Conservation (phyloP, 768 basidiomycete genomes). For the Phylloporus sp. region DNA sequence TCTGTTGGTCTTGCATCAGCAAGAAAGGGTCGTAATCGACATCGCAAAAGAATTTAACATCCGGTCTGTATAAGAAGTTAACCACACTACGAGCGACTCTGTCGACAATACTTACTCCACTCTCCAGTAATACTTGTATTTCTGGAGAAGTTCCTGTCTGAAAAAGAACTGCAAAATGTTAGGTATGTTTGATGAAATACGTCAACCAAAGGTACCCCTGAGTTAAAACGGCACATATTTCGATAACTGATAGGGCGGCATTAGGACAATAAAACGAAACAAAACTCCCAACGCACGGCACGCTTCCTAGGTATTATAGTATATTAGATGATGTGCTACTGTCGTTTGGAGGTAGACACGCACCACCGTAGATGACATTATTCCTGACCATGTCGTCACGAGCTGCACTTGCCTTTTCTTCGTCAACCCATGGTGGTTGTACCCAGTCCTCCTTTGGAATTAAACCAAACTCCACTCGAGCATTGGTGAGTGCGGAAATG, state of each 20-base stretch:
- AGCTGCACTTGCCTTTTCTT: conserved; percentile 52
- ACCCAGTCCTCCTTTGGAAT: conserved; percentile 71
- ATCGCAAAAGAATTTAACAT: conserved; percentile 80
- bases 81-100: conserved; percentile 6
- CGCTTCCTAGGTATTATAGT: conserved; percentile 48
- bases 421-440: conserved; percentile 78
- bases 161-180: conserved; percentile 65
- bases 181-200: background rate
- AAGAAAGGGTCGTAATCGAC: conserved; percentile 76
- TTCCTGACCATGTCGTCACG: conserved; percentile 62
- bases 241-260: conserved; percentile 54
- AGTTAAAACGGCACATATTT: conserved; percentile 96
- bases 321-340: conserved; percentile 5
- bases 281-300: conserved; percentile 49
- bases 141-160: conserved; percentile 68
- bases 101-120: conserved; percentile 59
- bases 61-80: conserved; percentile 47
- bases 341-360: background rate
- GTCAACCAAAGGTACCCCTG: conserved; percentile 50
- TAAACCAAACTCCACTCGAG: conserved; percentile 49
- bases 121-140: conserved; percentile 88
- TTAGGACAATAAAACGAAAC: conserved; percentile 5
- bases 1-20: conserved; percentile 73
- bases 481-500: conserved; percentile 28
- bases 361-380: conserved; percentile 66